phyloP scores from a whole-genome alignment of 768 basidiomycete genomes.

The Mycena venus region DNA sequence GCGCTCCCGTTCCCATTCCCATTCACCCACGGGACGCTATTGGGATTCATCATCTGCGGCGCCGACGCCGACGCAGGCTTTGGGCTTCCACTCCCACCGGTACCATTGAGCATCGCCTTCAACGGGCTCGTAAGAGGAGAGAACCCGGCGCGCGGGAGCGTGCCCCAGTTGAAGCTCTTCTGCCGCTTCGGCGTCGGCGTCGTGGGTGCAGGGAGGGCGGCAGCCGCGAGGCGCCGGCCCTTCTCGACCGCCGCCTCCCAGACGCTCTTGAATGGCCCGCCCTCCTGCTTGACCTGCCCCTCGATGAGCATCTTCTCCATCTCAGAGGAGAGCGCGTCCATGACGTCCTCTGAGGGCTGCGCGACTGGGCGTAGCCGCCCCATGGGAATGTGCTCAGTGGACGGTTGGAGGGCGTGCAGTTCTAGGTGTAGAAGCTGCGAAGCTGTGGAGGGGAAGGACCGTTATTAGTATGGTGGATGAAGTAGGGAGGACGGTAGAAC shows the following conservation, averaged over 20 bases:
- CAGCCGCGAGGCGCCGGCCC: slow-evolving; percentile 20
- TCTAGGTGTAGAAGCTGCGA: slow-evolving; percentile 67
- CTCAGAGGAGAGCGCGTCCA: slow-evolving; percentile 62
- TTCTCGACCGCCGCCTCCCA: slow-evolving; percentile 61
- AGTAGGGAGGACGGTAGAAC: not conserved
- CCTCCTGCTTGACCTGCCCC: slow-evolving; percentile 66
- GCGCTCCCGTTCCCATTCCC: slow-evolving; percentile 1
- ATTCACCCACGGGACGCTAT: not conserved
- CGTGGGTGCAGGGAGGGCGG: not conserved
- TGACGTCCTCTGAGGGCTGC: slow-evolving; percentile 46
- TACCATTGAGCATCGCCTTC: not conserved
- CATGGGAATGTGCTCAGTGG: slow-evolving; percentile 51
- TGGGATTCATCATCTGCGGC: not conserved
- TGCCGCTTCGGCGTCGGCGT: not conserved
- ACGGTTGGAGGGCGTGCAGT: slow-evolving; percentile 64
- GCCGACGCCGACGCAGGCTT: too few relatives aligned
- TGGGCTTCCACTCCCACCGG: not conserved
- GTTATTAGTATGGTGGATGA: not conserved
- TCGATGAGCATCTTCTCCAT: slow-evolving; percentile 80
- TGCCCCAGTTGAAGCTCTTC: slow-evolving; percentile 7
- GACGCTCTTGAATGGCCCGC: slow-evolving; percentile 66
- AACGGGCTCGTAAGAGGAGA: not conserved
- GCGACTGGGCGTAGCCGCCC: slow-evolving; percentile 54
- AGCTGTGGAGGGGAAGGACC: slow-evolving; percentile 44
- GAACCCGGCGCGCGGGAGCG: not conserved